Base-by-base conservation (phyloP, 148 eudicot species). In the Fagopyrum homotropicum region DNA sequence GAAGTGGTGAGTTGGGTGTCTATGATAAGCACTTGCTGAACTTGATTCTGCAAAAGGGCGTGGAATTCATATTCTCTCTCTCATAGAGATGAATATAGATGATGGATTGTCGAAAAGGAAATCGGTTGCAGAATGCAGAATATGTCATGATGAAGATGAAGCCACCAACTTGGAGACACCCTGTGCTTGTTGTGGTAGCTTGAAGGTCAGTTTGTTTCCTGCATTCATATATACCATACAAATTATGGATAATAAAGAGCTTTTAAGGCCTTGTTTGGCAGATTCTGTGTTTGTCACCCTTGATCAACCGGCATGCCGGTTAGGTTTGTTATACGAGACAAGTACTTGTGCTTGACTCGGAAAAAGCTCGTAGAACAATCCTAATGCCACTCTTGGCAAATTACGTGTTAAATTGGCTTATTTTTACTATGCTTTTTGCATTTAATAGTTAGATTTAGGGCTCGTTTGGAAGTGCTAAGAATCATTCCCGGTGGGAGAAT, bases 101-200 rank as follows among this genome's bases (percentile, higher is more conserved):
- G 61, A 74, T 75, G 85, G 80, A 46, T 82, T 82, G 40, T 70
- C 77, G 40, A 77, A 79, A 15, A 75, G 74, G 81, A 85, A 86
- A 77, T 66, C 83, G 51, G 91, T 77, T 12, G 54, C 74, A 45
- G 81, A 84, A 78, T 93, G 98, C 81, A 90, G 89, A 79, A 93
- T 90, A 79, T 93, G 98, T 80, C 94, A 91, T 22, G 97, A 89
- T 75, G 97, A 89, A 73, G 97, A 93, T 77, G 90, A 89, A 55
- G 80, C 85, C 40, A 80, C 87, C 1, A 89, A 84, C 61, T 87
- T 93, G 97, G 98, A 93, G 88, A 75, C 84, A 17, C 98, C 98
- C 1, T 93, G 97, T 79, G 85, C 88, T 19, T 93, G 98, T 74
- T 79, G 89, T 72, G 98, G 94, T 73, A 91, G 89, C 84, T 81